phyloP scores from a whole-genome alignment of 78 protist genomes.

The Chrysochromulina tobinii region DNA sequence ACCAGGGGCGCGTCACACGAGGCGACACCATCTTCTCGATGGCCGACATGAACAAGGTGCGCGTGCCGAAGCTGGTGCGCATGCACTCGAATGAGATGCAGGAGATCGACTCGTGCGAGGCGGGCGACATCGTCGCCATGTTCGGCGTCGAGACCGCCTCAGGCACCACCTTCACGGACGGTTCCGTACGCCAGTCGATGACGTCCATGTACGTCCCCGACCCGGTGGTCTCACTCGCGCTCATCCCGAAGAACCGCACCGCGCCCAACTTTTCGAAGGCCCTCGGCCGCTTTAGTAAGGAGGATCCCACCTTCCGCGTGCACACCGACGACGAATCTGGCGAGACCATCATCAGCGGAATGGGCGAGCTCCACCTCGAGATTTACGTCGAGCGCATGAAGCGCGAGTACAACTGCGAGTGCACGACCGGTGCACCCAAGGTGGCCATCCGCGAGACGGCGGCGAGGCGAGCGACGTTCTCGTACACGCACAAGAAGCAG shows the following conservation, averaged over 20 bases:
- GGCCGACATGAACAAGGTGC: constrained; percentile 56
- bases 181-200: background rate
- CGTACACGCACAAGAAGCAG: constrained; percentile 93
- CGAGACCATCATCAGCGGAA: constrained; percentile 86
- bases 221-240: constrained; percentile 88
- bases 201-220: constrained; percentile 92
- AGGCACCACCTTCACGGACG: constrained; percentile 91
- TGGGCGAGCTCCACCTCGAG: constrained; percentile 97
- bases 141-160: constrained; percentile 94
- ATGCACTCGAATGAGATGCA: constrained; percentile 93
- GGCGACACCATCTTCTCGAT: constrained; percentile 77
- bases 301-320: constrained; percentile 96
- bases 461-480: constrained; percentile 51
- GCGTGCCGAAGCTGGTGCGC: constrained; percentile 84
- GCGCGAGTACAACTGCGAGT: constrained; percentile 42
- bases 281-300: constrained; percentile 76
- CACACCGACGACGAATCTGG: constrained; percentile 69
- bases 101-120: constrained; percentile 54
- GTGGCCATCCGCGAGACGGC: constrained; percentile 90
- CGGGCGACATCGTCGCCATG: constrained; percentile 96
- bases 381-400: constrained; percentile 67
- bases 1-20: constrained; percentile 69
- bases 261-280: constrained; percentile 68
- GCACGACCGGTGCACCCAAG: constrained; percentile 76
- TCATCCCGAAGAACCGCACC: constrained; percentile 55